Percentiles rank a stretch among this genome's conserved stretches.
Evolutionary conservation across 2,329 filamentous ascomycete species (phyloP).

Genomic region (Periglandula ipomoeae): DNA sequence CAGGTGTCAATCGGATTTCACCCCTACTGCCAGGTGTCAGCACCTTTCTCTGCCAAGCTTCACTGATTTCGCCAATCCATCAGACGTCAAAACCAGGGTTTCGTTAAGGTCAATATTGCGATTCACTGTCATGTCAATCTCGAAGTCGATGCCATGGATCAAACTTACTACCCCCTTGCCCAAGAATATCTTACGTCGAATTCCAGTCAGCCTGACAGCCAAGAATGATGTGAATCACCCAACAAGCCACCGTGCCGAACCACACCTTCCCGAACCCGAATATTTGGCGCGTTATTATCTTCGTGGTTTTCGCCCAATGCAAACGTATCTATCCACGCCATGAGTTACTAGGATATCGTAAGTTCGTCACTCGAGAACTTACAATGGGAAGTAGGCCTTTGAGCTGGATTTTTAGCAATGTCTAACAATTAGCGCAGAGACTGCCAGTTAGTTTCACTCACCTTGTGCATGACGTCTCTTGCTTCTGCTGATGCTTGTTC

Average conservation of each 20-base stretch:
- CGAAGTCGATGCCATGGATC: too few species aligned
- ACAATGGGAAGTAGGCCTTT: conserved; percentile 55
- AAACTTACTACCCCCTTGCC: too few species aligned
- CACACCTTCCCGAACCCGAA: neutral
- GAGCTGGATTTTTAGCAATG: neutral
- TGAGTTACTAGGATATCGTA: neutral
- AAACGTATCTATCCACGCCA: conserved; percentile 42
- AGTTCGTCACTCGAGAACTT: conserved; percentile 21
- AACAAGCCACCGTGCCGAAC: neutral
- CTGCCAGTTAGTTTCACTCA: conserved; percentile 17
- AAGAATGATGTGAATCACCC: too few species aligned
- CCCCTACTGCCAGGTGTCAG: neutral
- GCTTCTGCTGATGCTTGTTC: conserved; percentile 47
- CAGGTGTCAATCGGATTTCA: neutral
- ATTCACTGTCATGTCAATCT: too few species aligned
- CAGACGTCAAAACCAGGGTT: too few species aligned
- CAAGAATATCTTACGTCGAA: too few species aligned
- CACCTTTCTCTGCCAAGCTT: neutral
- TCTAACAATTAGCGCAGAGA: neutral
- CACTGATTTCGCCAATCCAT: too few species aligned
- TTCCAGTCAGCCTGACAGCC: too few species aligned
- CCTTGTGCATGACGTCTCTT: conserved; percentile 45
- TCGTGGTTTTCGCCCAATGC: conserved; percentile 49
- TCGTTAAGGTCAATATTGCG: too few species aligned
- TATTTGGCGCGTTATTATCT: conserved; percentile 8